Conservation (phyloP, 2,329 filamentous ascomycete species). For the Colletotrichum kahawae region DNA sequence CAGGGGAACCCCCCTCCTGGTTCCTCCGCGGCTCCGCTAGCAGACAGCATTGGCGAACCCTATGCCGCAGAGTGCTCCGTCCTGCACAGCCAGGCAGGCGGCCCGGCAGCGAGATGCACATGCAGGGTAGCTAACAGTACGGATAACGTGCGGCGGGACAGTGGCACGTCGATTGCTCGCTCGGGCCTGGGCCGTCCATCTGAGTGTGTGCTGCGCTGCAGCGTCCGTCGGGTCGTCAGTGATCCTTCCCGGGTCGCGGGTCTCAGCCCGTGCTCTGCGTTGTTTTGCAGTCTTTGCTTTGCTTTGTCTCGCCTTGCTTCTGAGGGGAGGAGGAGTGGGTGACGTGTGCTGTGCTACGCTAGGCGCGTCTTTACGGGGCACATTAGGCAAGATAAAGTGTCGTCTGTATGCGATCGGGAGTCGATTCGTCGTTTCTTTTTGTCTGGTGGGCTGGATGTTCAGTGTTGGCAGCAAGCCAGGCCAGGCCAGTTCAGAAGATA, state of each 20-base stretch:
- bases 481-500: not conserved
- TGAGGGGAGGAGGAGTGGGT: not conserved
- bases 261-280: constrained; percentile 6
- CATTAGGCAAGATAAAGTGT: not conserved
- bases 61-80: constrained; percentile 7
- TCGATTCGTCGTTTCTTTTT: constrained; percentile 1
- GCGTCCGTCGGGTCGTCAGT: not conserved
- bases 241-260: constrained; percentile 5
- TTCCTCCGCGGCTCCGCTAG: not conserved
- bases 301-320: not conserved
- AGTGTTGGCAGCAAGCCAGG: not conserved
- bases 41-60: not conserved
- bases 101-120: not conserved
- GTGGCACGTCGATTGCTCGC: not conserved
- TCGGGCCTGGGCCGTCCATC: not conserved
- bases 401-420: not conserved
- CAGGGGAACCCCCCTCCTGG: not conserved
- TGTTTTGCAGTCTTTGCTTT: not conserved
- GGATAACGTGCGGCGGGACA: constrained; percentile 5
- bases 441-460: not conserved
- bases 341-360: not conserved
- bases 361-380: not conserved
- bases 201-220: constrained; percentile 1
- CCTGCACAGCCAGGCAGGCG: not conserved
- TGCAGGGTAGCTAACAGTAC: constrained; percentile 13